phyloP scores from a whole-genome alignment of 1,284 basidiomycete genomes.

The Crucibulum cyathiforme region DNA sequence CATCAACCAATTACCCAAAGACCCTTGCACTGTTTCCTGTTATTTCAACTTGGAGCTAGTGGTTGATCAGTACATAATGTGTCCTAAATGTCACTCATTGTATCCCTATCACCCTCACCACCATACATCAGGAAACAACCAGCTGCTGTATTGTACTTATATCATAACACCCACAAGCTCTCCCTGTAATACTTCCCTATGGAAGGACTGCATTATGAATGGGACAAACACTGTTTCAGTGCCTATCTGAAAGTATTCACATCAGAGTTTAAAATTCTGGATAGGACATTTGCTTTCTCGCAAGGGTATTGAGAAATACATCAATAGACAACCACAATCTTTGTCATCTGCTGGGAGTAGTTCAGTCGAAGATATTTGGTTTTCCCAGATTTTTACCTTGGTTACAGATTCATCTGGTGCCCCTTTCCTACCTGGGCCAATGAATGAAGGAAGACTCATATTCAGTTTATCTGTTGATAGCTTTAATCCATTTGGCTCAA shows the following conservation, averaged over 20 bases:
- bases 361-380: constrained; percentile 5
- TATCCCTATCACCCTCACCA: too few relatives aligned
- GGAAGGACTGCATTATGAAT: too few relatives aligned
- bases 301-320: constrained; percentile 5
- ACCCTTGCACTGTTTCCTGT: too few relatives aligned
- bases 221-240: too few relatives aligned
- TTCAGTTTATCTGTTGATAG: constrained; percentile 14
- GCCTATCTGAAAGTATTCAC: constrained; percentile 8
- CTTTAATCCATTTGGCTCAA: constrained; percentile 14
- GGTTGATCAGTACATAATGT: too few relatives aligned
- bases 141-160: too few relatives aligned
- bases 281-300: constrained; percentile 10
- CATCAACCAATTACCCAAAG: too few relatives aligned
- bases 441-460: constrained; percentile 9
- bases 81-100: too few relatives aligned
- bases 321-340: background rate
- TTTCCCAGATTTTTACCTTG: constrained; percentile 2
- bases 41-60: too few relatives aligned
- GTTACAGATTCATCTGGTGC: constrained; percentile 4
- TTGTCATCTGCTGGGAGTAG: background rate
- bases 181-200: too few relatives aligned
- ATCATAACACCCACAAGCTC: too few relatives aligned
- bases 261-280: constrained; percentile 13
- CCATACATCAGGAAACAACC: too few relatives aligned
- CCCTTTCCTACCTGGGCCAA: constrained; percentile 5